Base-by-base conservation (phyloP, 2,329 filamentous ascomycete species). In the Fusarium vanettenii region DNA sequence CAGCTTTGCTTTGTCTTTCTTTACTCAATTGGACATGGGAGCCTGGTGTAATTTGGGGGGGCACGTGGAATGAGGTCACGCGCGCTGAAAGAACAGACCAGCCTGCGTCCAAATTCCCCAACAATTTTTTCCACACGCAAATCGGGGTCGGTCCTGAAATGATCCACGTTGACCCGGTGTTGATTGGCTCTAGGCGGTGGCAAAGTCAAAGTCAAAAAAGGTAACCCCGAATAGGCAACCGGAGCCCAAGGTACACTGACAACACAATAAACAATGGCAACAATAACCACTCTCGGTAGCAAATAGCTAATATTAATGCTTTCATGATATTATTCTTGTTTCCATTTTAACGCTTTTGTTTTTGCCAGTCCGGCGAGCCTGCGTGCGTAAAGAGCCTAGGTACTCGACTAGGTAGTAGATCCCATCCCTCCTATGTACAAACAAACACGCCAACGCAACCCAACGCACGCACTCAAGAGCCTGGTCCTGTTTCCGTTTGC, bases 401-500 rank as follows among this genome's bases (percentile, higher is more conserved):
- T 50, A 50, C 31, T 55, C 48, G 27, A 35, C 31, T 33, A 35
- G 27, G 59, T 60, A 60, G 64, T 56, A 59, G 35, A 68, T 72
- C 31, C 62, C 52, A 66, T 25, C 45, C 56, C 50, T 39, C 20
- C 45, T 74, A 74, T 74, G 72, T 75, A 74, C 72, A 75, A 56
- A 72, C 60, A 37, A 72, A 74, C 56, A 66, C 72, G 50, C 52
- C 37, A 70, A 72, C 71, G 64, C 64, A 70, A 22, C 43, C 20
- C 35, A 37, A 18, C 35, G 16, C 37, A 39, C 67, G 33, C 41
- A 45, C 41, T 74, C 50, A 72, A 74, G 66, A 75, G 43, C 56
- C 61, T 65, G 72, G 72, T 74, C 71, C 72, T 72, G 72, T 74
- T 74, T 69, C 72, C 72, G 72, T 72, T 74, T 74, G 72, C 69